phyloP scores from a whole-genome alignment of 306 rosid genomes.

The Acmispon strigosus region DNA sequence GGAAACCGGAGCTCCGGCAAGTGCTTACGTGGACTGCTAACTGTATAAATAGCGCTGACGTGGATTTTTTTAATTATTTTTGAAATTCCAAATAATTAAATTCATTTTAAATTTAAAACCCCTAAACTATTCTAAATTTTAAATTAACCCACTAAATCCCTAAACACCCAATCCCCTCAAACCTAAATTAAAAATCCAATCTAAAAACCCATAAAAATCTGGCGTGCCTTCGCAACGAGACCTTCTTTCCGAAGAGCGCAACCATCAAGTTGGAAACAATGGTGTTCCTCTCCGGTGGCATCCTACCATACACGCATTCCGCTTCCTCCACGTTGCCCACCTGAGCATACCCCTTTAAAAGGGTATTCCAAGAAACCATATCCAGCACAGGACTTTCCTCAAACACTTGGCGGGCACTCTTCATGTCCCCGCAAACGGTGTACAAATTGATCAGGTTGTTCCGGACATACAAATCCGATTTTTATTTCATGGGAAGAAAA shows the following conservation, averaged over 20 bases:
- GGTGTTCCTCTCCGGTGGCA: constrained; percentile 52
- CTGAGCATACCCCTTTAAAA: constrained; percentile 66
- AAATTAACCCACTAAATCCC: no score
- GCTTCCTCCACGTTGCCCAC: constrained; percentile 42
- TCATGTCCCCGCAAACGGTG: constrained; percentile 51
- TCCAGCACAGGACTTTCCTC: constrained; percentile 66
- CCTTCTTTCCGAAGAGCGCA: constrained; percentile 47
- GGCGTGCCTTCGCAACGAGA: constrained; percentile 35
- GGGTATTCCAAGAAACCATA: constrained; percentile 70
- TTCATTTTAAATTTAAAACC: no score
- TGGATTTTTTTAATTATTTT: no score
- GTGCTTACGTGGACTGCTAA: no score
- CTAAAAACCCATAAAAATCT: constrained; percentile 46
- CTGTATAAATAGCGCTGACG: no score
- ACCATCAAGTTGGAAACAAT: constrained; percentile 76
- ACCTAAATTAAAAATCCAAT: no score
- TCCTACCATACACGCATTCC: constrained; percentile 25
- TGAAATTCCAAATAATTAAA: no score
- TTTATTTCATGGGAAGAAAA: constrained; percentile 14
- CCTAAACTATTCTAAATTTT: no score
- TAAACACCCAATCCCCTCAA: no score
- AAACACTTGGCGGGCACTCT: constrained; percentile 51
- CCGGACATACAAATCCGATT: constrained; percentile 36
- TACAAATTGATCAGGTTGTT: constrained; percentile 67
- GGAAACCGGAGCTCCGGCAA: no score